Evolutionary conservation across 371 early-diverging fungal species (phyloP), one percentile per base, ranked within the genome.

Genomic region (Mucor plumbeus): DNA sequence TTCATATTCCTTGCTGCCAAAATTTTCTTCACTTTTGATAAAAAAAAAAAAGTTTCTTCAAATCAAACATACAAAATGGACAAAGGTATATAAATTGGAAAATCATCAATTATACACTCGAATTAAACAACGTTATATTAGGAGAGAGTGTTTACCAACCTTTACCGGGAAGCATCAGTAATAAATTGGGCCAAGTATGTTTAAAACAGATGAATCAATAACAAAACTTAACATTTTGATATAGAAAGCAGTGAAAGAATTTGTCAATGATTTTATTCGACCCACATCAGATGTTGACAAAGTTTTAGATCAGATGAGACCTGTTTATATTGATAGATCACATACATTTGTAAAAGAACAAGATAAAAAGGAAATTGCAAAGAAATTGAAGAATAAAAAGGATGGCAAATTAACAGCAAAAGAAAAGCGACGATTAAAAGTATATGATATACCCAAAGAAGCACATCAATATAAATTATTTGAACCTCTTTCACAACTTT

Each of bases 401-500:
- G 81, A 79, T 71, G 70, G 79, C 63, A 69, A 70, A 15, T 61
- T 95, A 61, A 90, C 81, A 35, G 82, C 91, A 4, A 84, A 80
- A 63, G 89, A 93, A 62, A 83, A 84, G 41, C 85, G 88, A 21
- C 62, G 67, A 19, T 50, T 89, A 21, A 81, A 83, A 8, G 77
- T 93, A 0, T 91, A 91, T 68, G 89, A 90, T 7, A 84, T 94
- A 35, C 88, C 91, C 1, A 70, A 78, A 26, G 85, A 78, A 38
- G 72, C 69, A 9, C 72, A 64, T 38, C 84, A 83, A 38, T 91
- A 92, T 64, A 81, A 78, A 5, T 53, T 83, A 26, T 94, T 94
- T 75, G 59, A 83, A 15, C 94, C 95, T 9, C 77, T 97, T 14
- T 86, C 95, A 69, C 60, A 80, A 7, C 79, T 97, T 41, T 97